Evolutionary conservation across 768 basidiomycete species (phyloP), one percentile per base, ranked within the genome.

Genomic region (Polyporus arcularius): DNA sequence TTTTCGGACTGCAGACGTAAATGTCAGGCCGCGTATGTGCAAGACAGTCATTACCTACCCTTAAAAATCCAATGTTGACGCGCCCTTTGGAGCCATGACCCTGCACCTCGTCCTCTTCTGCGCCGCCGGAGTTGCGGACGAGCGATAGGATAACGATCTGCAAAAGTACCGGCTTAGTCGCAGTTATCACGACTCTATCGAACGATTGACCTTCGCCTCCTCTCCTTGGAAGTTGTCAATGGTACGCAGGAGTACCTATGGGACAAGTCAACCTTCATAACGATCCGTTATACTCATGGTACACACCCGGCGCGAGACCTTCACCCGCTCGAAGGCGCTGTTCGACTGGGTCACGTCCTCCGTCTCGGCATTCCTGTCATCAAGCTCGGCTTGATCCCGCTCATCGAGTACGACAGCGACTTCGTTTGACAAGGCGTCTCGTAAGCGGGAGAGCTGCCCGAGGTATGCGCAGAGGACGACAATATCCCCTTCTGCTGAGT

Each of bases 151-250:
- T 88, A 31, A 92, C 81, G 53, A 91, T 80, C 77, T 87, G 55
- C 10, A 4, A 11, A 41, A 52, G 26, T 15, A 57, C 4, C 26
- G 40, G 16, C 18, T 6, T 3, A 50, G 42, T 42, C 12, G 26
- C 42, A 43, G 42, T 16, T 15, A 21, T 2, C 5, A 10, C n/a
- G 15, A n/a, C 48, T 68, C 16, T 64, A 16, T 12, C 43, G 8
- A 45, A 21, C n/a, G n/a, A 45, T 21, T 15, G 12, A 82, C 84
- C 68, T 79, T 82, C 4, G 82, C 85, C 74, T 89, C 88, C 58
- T 88, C 84, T 5, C 89, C 90, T 70, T 92, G 90, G 67, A 83
- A 92, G 55, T 87, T 90, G 62, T 92, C 90, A 0, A 92, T 81
- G 0, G 90, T 92, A 4, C 90, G 80, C 8, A 92, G 74, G 6